Conservation (phyloP, 129 eudicot genomes). For the Centrapalus pauciflorus region DNA sequence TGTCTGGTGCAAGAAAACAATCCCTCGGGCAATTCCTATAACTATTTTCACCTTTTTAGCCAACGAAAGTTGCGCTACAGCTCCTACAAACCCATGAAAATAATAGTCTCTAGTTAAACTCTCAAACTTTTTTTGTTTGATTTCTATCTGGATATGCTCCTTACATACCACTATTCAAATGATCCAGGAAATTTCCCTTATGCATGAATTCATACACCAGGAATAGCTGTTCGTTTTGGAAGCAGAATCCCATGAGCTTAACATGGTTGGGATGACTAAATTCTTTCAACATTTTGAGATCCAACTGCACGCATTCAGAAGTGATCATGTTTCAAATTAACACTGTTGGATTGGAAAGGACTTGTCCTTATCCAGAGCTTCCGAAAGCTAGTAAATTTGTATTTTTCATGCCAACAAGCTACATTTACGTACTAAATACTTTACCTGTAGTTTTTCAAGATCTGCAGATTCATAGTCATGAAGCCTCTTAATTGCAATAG, state of each 20-base stretch:
- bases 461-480: constrained; percentile 32
- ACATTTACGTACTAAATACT: not conserved
- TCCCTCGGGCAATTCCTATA: constrained; percentile 2
- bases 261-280: constrained; percentile 9
- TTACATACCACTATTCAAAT: constrained; percentile 9
- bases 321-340: not conserved
- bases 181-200: constrained; percentile 2
- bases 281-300: constrained; percentile 1
- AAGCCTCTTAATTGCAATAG: constrained; percentile 48
- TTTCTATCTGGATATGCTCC: not conserved
- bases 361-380: not conserved
- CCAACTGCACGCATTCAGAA: constrained; percentile 2
- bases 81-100: not conserved
- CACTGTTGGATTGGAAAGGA: not conserved
- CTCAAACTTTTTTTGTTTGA: too few relatives aligned
- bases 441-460: constrained; percentile 44
- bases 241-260: constrained; percentile 7
- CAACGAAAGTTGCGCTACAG: not conserved
- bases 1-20: not conserved
- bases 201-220: not conserved
- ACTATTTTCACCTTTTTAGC: constrained; percentile 6
- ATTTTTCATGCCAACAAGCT: not conserved
- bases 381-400: not conserved
- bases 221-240: not conserved
- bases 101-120: not conserved